Evolutionary conservation across 306 rosid genomes (phyloP).

Genomic region (Leucaena leucocephala): DNA sequence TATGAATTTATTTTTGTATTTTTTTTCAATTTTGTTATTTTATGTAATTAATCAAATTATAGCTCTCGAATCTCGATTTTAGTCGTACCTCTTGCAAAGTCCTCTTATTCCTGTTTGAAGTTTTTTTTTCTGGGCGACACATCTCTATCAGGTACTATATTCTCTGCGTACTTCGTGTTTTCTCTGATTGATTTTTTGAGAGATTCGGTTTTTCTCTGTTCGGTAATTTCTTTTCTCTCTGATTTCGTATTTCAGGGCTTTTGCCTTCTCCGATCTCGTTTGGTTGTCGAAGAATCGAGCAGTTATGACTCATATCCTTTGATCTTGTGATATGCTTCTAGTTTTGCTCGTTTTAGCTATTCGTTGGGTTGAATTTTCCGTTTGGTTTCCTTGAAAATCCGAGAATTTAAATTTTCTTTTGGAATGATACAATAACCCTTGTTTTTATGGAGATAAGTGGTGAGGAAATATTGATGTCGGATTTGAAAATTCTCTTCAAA

Average conservation of each 20-base stretch:
- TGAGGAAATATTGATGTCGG: not conserved
- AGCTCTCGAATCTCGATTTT: not conserved
- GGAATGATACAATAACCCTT: not conserved
- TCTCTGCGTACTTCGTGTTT: not conserved
- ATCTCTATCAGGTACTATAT: conserved; percentile 25
- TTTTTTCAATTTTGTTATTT: too few species aligned
- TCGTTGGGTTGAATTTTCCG: conserved; percentile 30
- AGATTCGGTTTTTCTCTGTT: not conserved
- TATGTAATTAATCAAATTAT: too few species aligned
- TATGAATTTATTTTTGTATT: too few species aligned
- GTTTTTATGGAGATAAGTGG: not conserved
- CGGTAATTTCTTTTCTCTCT: not conserved
- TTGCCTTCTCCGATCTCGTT: conserved; percentile 42
- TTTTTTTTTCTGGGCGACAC: not conserved
- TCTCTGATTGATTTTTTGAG: not conserved
- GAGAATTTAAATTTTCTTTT: not conserved
- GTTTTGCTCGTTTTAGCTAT: conserved; percentile 6
- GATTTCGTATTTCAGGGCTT: conserved; percentile 38
- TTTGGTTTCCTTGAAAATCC: conserved; percentile 27
- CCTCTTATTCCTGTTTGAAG: not conserved
- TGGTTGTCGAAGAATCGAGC: conserved; percentile 39
- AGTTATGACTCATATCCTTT: conserved; percentile 79
- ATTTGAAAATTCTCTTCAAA: not conserved
- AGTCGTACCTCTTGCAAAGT: not conserved
- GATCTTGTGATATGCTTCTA: conserved; percentile 1